These are phyloP conservation scores for Sarocladium kiliense DNA, from an alignment of 2,329 filamentous ascomycete species.

Conservation along the genomic window DNA sequence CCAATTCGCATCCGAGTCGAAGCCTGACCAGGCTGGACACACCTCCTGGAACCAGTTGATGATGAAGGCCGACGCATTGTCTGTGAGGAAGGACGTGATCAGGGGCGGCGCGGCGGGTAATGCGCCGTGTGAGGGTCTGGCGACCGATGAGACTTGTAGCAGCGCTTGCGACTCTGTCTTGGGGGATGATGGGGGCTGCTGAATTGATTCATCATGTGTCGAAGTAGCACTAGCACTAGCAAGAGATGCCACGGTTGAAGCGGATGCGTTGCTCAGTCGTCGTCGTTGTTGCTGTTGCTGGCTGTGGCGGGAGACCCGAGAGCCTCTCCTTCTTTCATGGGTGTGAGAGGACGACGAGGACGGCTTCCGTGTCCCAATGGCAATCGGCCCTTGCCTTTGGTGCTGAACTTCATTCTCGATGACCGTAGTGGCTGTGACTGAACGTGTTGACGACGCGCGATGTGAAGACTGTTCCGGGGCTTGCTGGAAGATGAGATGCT, in stretches of 20 bases:
- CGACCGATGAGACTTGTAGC: constrained; percentile 6
- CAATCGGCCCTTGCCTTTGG: not conserved
- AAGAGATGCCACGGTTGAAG: not conserved
- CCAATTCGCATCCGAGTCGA: constrained; percentile 32
- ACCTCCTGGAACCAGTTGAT: constrained; percentile 34
- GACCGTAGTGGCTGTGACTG: not conserved
- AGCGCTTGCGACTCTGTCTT: not conserved
- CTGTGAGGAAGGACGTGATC: constrained; percentile 25
- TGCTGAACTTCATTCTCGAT: too few species aligned
- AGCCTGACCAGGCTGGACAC: constrained; percentile 35
- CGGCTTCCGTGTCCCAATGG: not conserved
- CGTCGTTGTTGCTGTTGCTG: not conserved
- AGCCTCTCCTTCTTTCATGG: not conserved
- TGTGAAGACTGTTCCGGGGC: constrained; percentile 7
- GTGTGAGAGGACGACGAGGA: not conserved
- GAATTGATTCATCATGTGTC: not conserved
- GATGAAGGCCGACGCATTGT: constrained; percentile 15
- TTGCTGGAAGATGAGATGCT: constrained; percentile 26
- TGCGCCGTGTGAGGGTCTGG: constrained; percentile 14
- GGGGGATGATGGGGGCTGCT: not conserved
- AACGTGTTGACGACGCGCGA: not conserved
- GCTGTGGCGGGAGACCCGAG: not conserved
- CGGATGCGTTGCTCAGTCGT: not conserved
- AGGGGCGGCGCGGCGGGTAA: constrained; percentile 20
- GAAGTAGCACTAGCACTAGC: not conserved